Evolutionary conservation across 2,329 filamentous ascomycete species (phyloP), one percentile per base, ranked within the genome.

Genomic region (Ophiostoma himal-ulmi): DNA sequence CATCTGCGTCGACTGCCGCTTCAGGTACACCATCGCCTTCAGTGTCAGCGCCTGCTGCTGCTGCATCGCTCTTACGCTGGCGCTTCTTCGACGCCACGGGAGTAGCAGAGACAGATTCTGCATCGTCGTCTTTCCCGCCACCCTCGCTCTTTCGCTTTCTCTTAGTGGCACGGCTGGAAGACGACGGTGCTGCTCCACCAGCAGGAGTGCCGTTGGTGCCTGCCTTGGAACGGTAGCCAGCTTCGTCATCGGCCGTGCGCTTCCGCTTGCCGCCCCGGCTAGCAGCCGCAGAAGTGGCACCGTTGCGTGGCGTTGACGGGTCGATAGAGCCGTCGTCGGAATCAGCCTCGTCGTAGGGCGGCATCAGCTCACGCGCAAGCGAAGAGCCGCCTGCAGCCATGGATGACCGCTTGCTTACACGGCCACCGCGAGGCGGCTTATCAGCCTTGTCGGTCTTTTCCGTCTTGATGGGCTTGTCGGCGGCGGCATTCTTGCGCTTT

Each of bases 141-240:
- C 75, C 71, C 1, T 85, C 83, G 74, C 85, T 86, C 82, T 86
- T 87, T 4, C 85, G 81, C 81, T 87, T 88, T 78, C 84, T 84
- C 80, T 88, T 88, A 0, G 79, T 78, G 22, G 84, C 84, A 54
- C 85, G 80, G 83, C 66, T 83, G 3, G 81, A 81, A 14, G 70
- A 52, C 22, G 54, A 83, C 2, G 81, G 44, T 5, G 22, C 62
- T 4, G 36, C 57, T 6, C 10, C 62, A 20, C 34, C 17, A 0
- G 39, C 41, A 11, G 66, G 22, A 17, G 37, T 48, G 20, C 70
- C 26, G 7, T 60, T 67, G 26, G 39, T 81, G 2, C 85, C 86
- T 2, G 84, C 83, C 73, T 87, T 86, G 2, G 86, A 86, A 71
- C 86, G 82, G 76, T 89, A 89, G 4, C 86, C 86, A 0, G 79